These are phyloP conservation scores for Setaria viridis DNA, from an alignment of 202 grass and related monocot genomes.

Conservation along the genomic window DNA sequence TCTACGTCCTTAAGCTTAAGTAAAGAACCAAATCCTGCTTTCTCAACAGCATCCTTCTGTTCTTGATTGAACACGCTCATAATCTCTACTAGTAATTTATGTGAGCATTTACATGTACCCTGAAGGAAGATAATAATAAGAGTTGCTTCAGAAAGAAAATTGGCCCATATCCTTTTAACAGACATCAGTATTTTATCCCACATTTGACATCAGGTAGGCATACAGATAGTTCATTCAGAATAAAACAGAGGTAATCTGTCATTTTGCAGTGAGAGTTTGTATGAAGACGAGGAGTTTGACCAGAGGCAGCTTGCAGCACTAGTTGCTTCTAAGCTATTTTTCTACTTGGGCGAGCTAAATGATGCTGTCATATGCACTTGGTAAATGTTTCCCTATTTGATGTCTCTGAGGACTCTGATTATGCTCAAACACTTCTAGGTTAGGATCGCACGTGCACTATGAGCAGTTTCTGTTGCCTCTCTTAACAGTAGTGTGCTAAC, in stretches of 20 bases:
- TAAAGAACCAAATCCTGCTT: not conserved
- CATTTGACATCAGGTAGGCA: not conserved
- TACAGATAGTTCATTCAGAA: constrained; percentile 4
- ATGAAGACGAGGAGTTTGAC: constrained; percentile 91
- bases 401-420: constrained; percentile 84
- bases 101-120: too few relatives aligned
- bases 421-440: constrained; percentile 84
- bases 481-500: not conserved
- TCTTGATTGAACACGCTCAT: too few relatives aligned
- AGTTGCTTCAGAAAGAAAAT: constrained; percentile 11
- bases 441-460: constrained; percentile 10
- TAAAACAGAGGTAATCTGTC: not conserved
- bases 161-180: not conserved
- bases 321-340: constrained; percentile 97
- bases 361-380: constrained; percentile 85
- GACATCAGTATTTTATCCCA: not conserved
- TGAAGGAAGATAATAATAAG: not conserved
- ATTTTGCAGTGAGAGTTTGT: constrained; percentile 81
- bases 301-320: constrained; percentile 85
- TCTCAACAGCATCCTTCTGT: too few relatives aligned
- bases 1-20: not conserved
- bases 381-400: constrained; percentile 73
- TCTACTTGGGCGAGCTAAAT: constrained; percentile 81
- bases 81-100: too few relatives aligned
- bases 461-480: constrained; percentile 18